Base-by-base conservation (phyloP, 2,329 filamentous ascomycete genomes). In the Penicillium oxalicum region DNA sequence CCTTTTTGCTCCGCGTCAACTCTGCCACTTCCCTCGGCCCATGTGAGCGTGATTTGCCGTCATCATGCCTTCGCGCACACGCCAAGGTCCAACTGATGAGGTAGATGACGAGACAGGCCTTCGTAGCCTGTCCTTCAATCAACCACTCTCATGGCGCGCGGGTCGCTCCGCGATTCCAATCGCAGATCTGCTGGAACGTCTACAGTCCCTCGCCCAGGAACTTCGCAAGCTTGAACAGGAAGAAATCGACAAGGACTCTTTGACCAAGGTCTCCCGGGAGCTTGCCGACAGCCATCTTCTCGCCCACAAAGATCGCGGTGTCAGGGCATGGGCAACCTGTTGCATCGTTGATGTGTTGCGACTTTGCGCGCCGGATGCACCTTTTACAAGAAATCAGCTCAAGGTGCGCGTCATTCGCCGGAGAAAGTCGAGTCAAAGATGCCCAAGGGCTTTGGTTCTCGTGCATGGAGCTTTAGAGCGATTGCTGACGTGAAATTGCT, bases 341-440 rank as follows among this genome's bases (percentile, higher is more conserved):
- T 97, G 91, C 67, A 77, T 97, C 52, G 90, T 96, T 47, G 93
- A 98, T 67, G 87, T 98, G 58, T 80, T 98, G 65, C 86, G 88
- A 61, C 79, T 98, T 49, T 95, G 89, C 71, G 93, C 93, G 27
- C 93, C 93, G 0, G 86, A 97, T 76, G 93, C 93, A 66, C 93
- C 93, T 13, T 97, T 95, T 70, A 94, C 89, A 25, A 83, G 82
- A 36, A 83, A 87, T 51, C 91, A 97, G 73, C 78, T 97, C 54
- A 95, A 94, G 84, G 90, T 91, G 70, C 56, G 70, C 56, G 75
- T 11, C 29, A 32, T 8, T 32, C 11, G 29, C 29, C 11, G 7
- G 29, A 4, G 4, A 7, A 32, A 4, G 11, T 4, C 11, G 8
- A 11, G 29, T 32, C 4, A 32, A 7, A 32, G 29, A 18, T 2